Evolutionary conservation across 2,329 filamentous ascomycete genomes (phyloP).

Genomic region (Neonectria magnoliae): DNA sequence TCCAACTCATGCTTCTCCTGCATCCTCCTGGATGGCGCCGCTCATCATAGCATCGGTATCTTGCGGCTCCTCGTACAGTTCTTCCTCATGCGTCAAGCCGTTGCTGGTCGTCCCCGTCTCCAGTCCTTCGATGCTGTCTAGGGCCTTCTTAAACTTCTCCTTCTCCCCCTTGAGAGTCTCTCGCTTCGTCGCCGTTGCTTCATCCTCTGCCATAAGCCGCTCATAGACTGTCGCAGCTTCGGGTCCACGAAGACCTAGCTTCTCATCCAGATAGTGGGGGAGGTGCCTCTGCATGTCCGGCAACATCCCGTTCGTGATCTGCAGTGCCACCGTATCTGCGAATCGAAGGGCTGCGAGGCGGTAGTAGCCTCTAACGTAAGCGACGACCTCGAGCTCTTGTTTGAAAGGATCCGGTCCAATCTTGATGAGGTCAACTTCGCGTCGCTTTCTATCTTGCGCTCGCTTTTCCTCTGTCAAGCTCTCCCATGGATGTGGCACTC

Average conservation of each 20-base stretch:
- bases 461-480: constrained; percentile 61
- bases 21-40: constrained; percentile 32
- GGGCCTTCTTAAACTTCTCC: constrained; percentile 58
- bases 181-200: constrained; percentile 52
- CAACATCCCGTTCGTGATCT: constrained; percentile 60
- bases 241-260: constrained; percentile 53
- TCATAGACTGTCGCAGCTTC: constrained; percentile 48
- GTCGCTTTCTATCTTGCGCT: constrained; percentile 53
- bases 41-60: constrained; percentile 34
- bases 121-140: constrained; percentile 57
- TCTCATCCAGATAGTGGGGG: constrained; percentile 54
- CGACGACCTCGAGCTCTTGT: constrained; percentile 69
- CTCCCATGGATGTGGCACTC: constrained; percentile 52
- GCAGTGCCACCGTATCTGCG: constrained; percentile 63
- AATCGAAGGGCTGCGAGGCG: constrained; percentile 72
- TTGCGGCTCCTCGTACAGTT: constrained; percentile 20
- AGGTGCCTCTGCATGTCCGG: constrained; percentile 55
- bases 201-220: constrained; percentile 61
- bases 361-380: constrained; percentile 75
- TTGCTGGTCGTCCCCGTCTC: constrained; percentile 47
- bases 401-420: constrained; percentile 68
- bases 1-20: constrained; percentile 22
- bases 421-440: constrained; percentile 55
- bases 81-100: constrained; percentile 30
- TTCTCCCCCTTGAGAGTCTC: constrained; percentile 55